Base-by-base conservation (phyloP, 2,329 filamentous ascomycete genomes). In the Phyllosticta citriasiana region DNA sequence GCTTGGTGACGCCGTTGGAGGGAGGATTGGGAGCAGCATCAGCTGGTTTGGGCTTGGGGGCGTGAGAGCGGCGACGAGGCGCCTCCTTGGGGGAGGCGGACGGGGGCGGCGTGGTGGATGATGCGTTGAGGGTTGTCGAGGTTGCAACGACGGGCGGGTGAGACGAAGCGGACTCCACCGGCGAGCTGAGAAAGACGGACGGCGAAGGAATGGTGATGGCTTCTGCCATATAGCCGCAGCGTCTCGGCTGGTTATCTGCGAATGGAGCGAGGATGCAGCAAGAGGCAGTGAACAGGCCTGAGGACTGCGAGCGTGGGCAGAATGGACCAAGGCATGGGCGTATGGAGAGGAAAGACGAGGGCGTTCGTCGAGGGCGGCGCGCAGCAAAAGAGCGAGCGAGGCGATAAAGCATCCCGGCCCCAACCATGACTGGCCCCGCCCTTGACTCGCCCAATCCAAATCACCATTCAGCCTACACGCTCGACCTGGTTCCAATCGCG, bases 161-260 rank as follows among this genome's bases (percentile, higher is more conserved):
- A 40, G 33, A 12, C 14, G 33, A 40, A 40, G 33, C 62, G 33
- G 59, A 35, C 58, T 69, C 65, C 61, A 58, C 57, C 50, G 68
- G 66, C 55, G 76, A 73, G 68, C 72, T 71, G 63, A 79, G 77
- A 69, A 80, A 83, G 71, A 79, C 79, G 64, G 82, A 80, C 60
- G 83, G 82, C 57, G 82, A 83, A 63, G 83, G 82, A 65, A 85
- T 84, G 69, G 78, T 80, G 73, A 84, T 82, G 65, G 78, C 78
- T 75, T 85, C 84, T 64, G 77, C 76, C 77, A 79, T 79, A 61
- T 57, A 62, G 60, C 61, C 33, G 59, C 25, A 25, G 55, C 30
- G 55, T 35, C 56, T 62, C 53, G 27, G 27, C 16, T 40, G 59
- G 57, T 62, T 62, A 59, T 53, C 53, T 51, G 52, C 50, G 50